Evolutionary conservation across 2,329 filamentous ascomycete genomes (phyloP).

Genomic region (Anisogramma anomala): DNA sequence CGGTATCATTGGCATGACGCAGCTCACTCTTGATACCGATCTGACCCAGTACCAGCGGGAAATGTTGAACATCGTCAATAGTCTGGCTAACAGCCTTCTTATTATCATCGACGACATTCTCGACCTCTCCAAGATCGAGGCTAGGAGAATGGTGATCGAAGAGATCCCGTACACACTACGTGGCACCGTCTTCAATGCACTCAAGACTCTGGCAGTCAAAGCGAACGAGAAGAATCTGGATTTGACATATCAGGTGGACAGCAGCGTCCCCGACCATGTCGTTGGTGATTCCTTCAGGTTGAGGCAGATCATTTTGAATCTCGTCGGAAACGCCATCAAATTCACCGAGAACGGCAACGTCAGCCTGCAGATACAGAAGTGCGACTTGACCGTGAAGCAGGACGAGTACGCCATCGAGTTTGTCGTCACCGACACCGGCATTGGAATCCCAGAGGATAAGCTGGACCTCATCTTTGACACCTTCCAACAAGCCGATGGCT

Average conservation of each 20-base stretch:
- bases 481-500: constrained; percentile 96
- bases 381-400: constrained; percentile 49
- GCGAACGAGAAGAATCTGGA: constrained; percentile 93
- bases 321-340: constrained; percentile 97
- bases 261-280: constrained; percentile 86
- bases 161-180: constrained; percentile 93
- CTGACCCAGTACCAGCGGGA: constrained; percentile 91
- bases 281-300: constrained; percentile 94
- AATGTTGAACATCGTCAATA: constrained; percentile 98
- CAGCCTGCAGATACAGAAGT: constrained; percentile 74
- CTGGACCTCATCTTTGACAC: constrained; percentile 96
- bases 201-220: constrained; percentile 94
- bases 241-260: constrained; percentile 86
- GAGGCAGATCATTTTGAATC: constrained; percentile 90
- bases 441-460: constrained; percentile 91
- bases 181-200: constrained; percentile 89
- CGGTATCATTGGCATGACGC: constrained; percentile 96
- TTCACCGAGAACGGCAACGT: constrained; percentile 97
- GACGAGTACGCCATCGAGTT: constrained; percentile 93
- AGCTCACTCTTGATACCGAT: constrained; percentile 88
- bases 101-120: constrained; percentile 88
- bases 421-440: constrained; percentile 89
- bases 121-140: constrained; percentile 74
- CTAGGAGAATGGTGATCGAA: constrained; percentile 95
- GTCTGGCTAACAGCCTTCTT: constrained; percentile 85